Evolutionary conservation across 345 rosid species (phyloP).

Genomic region (Boechera stricta): DNA sequence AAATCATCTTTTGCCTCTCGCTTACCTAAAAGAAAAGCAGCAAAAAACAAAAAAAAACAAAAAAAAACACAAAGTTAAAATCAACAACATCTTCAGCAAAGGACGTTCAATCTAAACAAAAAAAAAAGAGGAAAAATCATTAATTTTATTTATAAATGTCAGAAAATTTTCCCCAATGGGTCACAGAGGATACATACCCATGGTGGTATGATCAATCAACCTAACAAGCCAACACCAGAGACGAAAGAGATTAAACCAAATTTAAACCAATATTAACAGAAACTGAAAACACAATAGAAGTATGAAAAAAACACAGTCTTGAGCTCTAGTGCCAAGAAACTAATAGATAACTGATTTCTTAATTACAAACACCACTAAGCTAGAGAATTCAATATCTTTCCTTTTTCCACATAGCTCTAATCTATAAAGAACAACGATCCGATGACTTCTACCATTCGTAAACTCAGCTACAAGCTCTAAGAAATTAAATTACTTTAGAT

Average conservation of each 20-base stretch:
- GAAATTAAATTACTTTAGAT: not conserved
- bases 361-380: not conserved
- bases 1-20: no score
- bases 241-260: constrained; percentile 23
- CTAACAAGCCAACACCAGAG: constrained; percentile 39
- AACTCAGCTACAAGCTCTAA: constrained; percentile 26
- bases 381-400: not conserved
- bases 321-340: constrained; percentile 9
- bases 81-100: not conserved
- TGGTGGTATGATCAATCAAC: constrained; percentile 23
- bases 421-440: constrained; percentile 16
- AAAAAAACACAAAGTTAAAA: no score
- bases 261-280: constrained; percentile 15
- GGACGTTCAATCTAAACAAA: no score
- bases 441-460: constrained; percentile 18
- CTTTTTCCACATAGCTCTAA: not conserved
- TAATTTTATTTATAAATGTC: constrained; percentile 36
- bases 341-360: not conserved
- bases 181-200: constrained; percentile 38
- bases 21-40: no score
- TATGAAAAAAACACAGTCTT: not conserved
- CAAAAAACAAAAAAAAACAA: no score
- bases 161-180: constrained; percentile 57
- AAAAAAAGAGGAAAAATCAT: no score
- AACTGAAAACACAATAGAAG: not conserved